These are phyloP conservation scores for Epichloe uncinata DNA, from an alignment of 2,329 filamentous ascomycete species.

Conservation along the genomic window DNA sequence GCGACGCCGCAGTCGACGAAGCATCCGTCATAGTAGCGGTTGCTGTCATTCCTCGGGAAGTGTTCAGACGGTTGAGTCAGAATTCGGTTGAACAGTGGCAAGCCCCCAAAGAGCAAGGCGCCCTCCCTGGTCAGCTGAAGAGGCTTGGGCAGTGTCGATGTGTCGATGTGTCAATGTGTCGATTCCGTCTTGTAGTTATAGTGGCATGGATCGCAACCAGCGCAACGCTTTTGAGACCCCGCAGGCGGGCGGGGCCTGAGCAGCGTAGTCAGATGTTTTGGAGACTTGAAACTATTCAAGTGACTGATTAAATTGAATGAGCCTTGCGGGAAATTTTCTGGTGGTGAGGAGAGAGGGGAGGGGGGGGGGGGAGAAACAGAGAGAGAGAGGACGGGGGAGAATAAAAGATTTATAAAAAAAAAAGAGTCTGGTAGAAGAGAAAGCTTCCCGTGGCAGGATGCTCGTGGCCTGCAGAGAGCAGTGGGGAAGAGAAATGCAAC, in stretches of 20 bases:
- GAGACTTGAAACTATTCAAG: background rate
- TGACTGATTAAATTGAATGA: background rate
- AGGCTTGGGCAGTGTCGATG: background rate
- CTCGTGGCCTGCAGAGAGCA: background rate
- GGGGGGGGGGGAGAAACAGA: no score
- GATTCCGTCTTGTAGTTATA: background rate
- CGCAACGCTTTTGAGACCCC: slow-evolving; percentile 3
- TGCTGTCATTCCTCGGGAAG: slow-evolving; percentile 19
- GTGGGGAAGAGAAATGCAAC: background rate
- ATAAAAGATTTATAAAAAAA: no score
- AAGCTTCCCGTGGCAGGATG: background rate
- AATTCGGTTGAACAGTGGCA: background rate
- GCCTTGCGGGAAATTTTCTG: background rate
- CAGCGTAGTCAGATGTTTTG: background rate
- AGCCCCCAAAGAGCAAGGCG: background rate
- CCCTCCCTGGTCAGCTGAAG: background rate
- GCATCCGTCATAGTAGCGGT: slow-evolving; percentile 44
- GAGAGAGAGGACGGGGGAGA: background rate
- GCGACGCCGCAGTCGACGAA: slow-evolving; percentile 40
- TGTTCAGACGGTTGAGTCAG: background rate
- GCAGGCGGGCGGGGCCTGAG: slow-evolving; percentile 6
- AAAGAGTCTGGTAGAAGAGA: background rate
- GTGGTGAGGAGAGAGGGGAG: background rate
- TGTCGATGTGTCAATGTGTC: background rate
- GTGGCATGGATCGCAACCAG: slow-evolving; percentile 1